Conservation (phyloP, 2,329 filamentous ascomycete genomes). For the Alternaria tenuissima region DNA sequence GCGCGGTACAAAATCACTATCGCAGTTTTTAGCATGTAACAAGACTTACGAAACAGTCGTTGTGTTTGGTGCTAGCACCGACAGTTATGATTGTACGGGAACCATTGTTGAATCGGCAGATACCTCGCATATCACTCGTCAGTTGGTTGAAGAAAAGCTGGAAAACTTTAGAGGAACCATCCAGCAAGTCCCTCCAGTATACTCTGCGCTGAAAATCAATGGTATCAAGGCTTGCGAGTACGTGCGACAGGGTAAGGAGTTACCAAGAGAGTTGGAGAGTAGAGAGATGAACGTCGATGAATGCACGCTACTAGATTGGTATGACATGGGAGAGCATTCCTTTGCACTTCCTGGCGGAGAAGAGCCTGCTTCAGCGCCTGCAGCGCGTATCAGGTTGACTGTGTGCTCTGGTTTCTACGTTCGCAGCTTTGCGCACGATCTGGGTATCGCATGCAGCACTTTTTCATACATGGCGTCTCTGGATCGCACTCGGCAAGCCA, state of each 20-base stretch:
- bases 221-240: constrained; percentile 44
- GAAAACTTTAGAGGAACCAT: constrained; percentile 32
- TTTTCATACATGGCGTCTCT: constrained; percentile 37
- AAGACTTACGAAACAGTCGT: constrained; percentile 44
- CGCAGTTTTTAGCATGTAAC: constrained; percentile 35
- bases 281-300: constrained; percentile 41
- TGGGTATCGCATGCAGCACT: constrained; percentile 36
- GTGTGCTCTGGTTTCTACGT: constrained; percentile 46
- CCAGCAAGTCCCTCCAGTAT: constrained; percentile 37
- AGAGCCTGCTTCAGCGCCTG: constrained; percentile 24
- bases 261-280: constrained; percentile 37
- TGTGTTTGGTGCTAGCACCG: constrained; percentile 41
- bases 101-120: constrained; percentile 20
- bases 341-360: constrained; percentile 23
- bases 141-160: constrained; percentile 30
- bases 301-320: constrained; percentile 40
- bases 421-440: constrained; percentile 44
- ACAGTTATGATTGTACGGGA: constrained; percentile 41
- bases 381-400: constrained; percentile 31
- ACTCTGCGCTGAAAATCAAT: constrained; percentile 42
- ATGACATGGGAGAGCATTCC: constrained; percentile 26
- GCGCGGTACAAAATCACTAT: constrained; percentile 40
- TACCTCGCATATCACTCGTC: constrained; percentile 27
- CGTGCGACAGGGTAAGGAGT: constrained; percentile 30
- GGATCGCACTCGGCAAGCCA: constrained; percentile 36